These are phyloP conservation scores for Amanita phalloides DNA, from an alignment of 768 basidiomycete genomes.

Conservation along the genomic window DNA sequence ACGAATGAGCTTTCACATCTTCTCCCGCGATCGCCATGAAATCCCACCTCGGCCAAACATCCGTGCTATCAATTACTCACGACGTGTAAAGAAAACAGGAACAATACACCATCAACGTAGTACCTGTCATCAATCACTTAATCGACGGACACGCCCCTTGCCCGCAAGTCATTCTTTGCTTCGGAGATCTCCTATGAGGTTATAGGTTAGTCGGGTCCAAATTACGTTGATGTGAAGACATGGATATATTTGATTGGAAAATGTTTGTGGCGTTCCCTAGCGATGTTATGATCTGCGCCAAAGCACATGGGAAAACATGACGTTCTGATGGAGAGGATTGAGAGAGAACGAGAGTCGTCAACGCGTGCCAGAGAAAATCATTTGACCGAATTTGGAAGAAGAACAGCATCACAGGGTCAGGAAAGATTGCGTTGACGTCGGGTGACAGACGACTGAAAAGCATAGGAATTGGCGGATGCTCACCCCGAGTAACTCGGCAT, in stretches of 20 bases:
- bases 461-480: background rate
- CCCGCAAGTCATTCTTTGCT: constrained; percentile 44
- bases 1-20: background rate
- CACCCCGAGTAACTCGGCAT: constrained; percentile 55
- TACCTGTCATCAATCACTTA: constrained; percentile 13
- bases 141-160: constrained; percentile 52
- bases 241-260: constrained; percentile 2
- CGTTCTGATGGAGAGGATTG: background rate
- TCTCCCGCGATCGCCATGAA: background rate
- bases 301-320: background rate
- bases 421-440: background rate
- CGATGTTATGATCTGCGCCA: background rate
- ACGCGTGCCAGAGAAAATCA: background rate
- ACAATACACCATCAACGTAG: background rate
- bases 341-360: background rate
- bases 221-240: constrained; percentile 1
- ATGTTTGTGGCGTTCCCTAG: background rate
- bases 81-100: background rate
- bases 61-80: background rate
- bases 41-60: background rate
- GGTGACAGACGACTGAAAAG: background rate
- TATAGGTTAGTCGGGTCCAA: constrained; percentile 1
- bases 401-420: background rate
- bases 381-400: background rate
- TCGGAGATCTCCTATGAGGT: constrained; percentile 44